These are phyloP conservation scores for Ambrosiella cleistominuta DNA, from an alignment of 2,329 filamentous ascomycete genomes.

Conservation along the genomic window DNA sequence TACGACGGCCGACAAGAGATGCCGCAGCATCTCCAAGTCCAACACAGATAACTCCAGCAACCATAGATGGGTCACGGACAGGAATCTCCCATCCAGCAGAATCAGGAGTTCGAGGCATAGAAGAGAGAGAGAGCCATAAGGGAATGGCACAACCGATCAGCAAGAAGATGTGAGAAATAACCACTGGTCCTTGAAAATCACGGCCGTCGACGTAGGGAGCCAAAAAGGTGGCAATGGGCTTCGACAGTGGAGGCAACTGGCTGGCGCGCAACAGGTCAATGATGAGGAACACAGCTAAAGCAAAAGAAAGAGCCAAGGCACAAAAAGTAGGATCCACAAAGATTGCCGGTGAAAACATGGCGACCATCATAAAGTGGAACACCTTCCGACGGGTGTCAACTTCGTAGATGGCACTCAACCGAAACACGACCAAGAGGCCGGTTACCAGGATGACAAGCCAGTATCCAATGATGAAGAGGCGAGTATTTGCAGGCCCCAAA, in stretches of 20 bases:
- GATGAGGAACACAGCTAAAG: slow-evolving; percentile 70
- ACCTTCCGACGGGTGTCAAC: slow-evolving; percentile 93
- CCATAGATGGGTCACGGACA: slow-evolving; percentile 67
- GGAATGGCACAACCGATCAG: slow-evolving; percentile 90
- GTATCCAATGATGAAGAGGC: slow-evolving; percentile 60
- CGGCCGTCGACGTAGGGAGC: slow-evolving; percentile 88
- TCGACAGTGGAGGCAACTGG: slow-evolving; percentile 76
- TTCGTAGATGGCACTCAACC: slow-evolving; percentile 59
- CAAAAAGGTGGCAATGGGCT: slow-evolving; percentile 70
- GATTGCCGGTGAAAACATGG: slow-evolving; percentile 76
- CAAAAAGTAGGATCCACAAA: slow-evolving; percentile 76
- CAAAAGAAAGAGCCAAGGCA: slow-evolving; percentile 59
- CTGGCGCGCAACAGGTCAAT: slow-evolving; percentile 80
- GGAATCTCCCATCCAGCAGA: slow-evolving; percentile 63
- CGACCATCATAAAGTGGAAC: slow-evolving; percentile 96
- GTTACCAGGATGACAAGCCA: slow-evolving; percentile 50
- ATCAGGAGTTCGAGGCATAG: slow-evolving; percentile 36
- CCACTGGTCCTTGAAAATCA: slow-evolving; percentile 82
- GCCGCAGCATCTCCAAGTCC: slow-evolving; percentile 90
- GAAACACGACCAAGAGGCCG: slow-evolving; percentile 59
- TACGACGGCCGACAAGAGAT: slow-evolving; percentile 72
- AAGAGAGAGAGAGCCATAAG: slow-evolving; percentile 71
- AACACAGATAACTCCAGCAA: slow-evolving; percentile 82
- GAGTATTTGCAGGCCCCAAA: slow-evolving; percentile 62
- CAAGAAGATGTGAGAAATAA: slow-evolving; percentile 90